Conservation (phyloP, 306 rosid genomes). For the Macrotyloma uniflorum region DNA sequence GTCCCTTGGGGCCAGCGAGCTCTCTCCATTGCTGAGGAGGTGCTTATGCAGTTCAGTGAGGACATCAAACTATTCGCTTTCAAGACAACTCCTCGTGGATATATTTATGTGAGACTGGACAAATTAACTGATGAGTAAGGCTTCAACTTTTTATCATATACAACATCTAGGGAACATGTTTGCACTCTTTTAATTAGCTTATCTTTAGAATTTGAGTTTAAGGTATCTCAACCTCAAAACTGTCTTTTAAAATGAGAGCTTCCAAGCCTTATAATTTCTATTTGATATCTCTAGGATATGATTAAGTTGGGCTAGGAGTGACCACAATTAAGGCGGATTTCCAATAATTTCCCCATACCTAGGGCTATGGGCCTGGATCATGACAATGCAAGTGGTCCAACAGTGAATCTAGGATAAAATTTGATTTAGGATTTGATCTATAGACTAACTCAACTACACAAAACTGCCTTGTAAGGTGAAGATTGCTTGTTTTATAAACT, state of each 20-base stretch:
- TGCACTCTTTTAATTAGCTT: constrained; percentile 13
- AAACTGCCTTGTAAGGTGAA: background rate
- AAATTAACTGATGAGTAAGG: constrained; percentile 70
- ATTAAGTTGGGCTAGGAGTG: background rate
- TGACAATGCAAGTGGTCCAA: background rate
- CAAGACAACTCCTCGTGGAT: constrained; percentile 82
- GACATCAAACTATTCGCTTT: constrained; percentile 77
- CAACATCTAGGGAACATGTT: constrained; percentile 7
- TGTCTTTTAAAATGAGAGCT: background rate
- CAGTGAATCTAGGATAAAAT: background rate
- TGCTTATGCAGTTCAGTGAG: constrained; percentile 56
- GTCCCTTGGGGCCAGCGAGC: constrained; percentile 83
- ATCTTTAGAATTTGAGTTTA: background rate
- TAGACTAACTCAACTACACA: too few relatives aligned
- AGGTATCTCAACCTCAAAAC: background rate
- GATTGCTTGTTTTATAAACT: background rate
- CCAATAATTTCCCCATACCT: background rate
- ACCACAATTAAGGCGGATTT: background rate
- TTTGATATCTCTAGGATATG: background rate
- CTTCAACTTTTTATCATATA: constrained; percentile 27
- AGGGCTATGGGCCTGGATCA: background rate
- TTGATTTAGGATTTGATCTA: too few relatives aligned
- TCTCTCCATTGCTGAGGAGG: constrained; percentile 69
- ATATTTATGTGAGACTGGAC: constrained; percentile 83
- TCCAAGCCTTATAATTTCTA: background rate